phyloP scores from a whole-genome alignment of 140 eudicot genomes.

The Cichorium intybus region DNA sequence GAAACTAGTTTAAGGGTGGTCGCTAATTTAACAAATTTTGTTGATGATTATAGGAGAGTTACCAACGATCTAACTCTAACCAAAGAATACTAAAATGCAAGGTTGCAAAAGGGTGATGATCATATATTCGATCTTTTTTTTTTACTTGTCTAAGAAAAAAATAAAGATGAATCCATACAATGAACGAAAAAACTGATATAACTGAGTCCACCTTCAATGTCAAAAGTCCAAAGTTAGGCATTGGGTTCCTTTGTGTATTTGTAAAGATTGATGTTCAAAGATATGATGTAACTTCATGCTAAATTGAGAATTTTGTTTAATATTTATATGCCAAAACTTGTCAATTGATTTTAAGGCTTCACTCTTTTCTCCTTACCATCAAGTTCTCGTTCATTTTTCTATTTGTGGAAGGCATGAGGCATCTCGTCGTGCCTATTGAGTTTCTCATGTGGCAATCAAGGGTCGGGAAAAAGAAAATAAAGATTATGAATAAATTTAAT shows the following conservation, averaged over 20 bases:
- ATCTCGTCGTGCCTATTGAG: too few relatives aligned
- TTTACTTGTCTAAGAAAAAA: not conserved
- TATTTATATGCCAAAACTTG: not conserved
- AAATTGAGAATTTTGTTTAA: not conserved
- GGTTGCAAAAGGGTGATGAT: not conserved
- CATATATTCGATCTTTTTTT: not conserved
- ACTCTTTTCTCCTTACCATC: too few relatives aligned
- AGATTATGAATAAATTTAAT: too few relatives aligned
- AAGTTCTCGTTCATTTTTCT: too few relatives aligned
- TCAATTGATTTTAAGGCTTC: not conserved
- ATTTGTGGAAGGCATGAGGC: too few relatives aligned
- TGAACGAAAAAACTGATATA: not conserved
- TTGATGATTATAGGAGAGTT: constrained; percentile 6
- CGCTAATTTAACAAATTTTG: constrained; percentile 36
- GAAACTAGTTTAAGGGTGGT: constrained; percentile 38
- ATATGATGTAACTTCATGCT: not conserved
- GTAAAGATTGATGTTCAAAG: not conserved
- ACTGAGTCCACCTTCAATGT: not conserved
- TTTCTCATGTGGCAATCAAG: too few relatives aligned
- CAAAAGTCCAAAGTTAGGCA: not conserved
- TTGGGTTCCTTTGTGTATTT: not conserved
- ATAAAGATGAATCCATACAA: not conserved
- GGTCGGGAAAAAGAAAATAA: too few relatives aligned
- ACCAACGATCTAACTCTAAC: not conserved
- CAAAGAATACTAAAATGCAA: not conserved